These are phyloP conservation scores for Suhomyces kilbournensis DNA, from an alignment of 805 yeast genomes.

Conservation along the genomic window DNA sequence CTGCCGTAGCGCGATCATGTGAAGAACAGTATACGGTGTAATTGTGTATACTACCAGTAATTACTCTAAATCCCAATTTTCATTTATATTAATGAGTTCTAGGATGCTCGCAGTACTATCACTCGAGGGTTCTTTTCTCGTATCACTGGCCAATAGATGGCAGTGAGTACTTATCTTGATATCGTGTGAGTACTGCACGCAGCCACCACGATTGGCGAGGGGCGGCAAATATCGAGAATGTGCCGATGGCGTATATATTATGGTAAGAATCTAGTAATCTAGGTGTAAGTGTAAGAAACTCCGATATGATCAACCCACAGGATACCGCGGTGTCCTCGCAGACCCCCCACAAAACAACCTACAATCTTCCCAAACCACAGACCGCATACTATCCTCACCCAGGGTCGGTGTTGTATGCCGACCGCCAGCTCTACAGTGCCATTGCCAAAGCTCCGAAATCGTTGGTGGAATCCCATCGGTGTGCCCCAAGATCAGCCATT, in stretches of 20 bases:
- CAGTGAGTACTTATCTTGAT: neutral
- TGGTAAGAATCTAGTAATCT: no score
- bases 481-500: constrained; percentile 56
- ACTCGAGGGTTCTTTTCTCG: neutral
- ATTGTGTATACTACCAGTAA: no score
- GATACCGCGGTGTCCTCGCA: constrained; percentile 24
- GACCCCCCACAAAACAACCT: constrained; percentile 29
- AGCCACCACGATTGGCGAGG: neutral
- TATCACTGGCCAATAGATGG: neutral
- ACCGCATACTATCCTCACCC: constrained; percentile 59
- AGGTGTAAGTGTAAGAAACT: no score
- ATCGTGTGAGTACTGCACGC: neutral
- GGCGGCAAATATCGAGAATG: neutral
- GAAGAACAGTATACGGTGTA: no score
- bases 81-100: no score
- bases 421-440: constrained; percentile 44
- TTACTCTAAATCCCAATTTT: no score
- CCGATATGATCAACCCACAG: neutral
- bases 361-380: constrained; percentile 41
- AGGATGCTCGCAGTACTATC: no score
- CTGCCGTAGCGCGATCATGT: neutral
- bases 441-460: constrained; percentile 46
- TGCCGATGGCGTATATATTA: neutral
- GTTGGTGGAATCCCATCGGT: constrained; percentile 38
- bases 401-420: constrained; percentile 51